phyloP scores from a whole-genome alignment of 352 stramenopile genomes.

The Peronosclerospora sorghi region DNA sequence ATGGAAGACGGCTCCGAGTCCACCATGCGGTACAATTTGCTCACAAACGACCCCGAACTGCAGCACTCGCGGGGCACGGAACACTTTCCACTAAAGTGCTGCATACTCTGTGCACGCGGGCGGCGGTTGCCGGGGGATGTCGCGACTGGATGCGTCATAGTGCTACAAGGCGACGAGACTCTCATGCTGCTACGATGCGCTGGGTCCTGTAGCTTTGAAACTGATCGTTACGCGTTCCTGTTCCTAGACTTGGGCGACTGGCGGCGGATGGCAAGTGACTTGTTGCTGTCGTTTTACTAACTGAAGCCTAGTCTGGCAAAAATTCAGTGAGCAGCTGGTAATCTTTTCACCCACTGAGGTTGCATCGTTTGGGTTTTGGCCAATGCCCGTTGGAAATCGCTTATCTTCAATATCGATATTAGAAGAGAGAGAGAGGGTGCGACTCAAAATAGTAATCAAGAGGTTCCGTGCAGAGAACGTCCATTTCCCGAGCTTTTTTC shows the following conservation, averaged over 20 bases:
- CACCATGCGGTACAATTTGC: conserved; percentile 80
- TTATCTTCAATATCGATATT: conserved; percentile 25
- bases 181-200: too few species aligned
- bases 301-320: conserved; percentile 24
- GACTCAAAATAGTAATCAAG: conserved; percentile 6
- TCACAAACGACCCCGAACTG: conserved; percentile 73
- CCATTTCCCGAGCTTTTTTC: too few species aligned
- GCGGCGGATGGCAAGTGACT: conserved; percentile 8
- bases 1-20: conserved; percentile 71
- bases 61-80: conserved; percentile 30
- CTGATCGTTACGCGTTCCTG: too few species aligned
- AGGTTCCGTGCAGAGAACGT: too few species aligned
- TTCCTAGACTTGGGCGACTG: too few species aligned
- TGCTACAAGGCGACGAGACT: too few species aligned
- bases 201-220: too few species aligned
- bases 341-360: neutral
- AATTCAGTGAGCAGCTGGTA: conserved; percentile 26
- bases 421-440: conserved; percentile 14
- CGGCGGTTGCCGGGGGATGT: conserved; percentile 17
- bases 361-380: conserved; percentile 4
- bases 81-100: conserved; percentile 28
- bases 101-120: conserved; percentile 40
- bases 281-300: conserved; percentile 51
- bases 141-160: neutral
- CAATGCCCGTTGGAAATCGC: conserved; percentile 4